phyloP scores from a whole-genome alignment of 2,329 filamentous ascomycete genomes.

The Catunica adiposa region DNA sequence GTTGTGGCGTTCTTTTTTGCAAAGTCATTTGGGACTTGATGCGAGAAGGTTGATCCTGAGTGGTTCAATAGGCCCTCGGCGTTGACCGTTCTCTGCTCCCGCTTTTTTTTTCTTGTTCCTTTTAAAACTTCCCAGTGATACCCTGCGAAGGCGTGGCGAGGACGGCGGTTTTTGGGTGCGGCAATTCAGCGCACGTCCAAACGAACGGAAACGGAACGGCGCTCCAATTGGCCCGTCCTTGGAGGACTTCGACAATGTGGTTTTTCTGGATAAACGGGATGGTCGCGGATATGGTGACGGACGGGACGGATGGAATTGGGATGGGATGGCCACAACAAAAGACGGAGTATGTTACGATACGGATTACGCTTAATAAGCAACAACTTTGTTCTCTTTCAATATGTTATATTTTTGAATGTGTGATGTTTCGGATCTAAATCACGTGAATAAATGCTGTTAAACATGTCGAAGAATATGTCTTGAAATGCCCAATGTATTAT shows the following conservation, averaged over 20 bases:
- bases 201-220: neutral
- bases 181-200: neutral
- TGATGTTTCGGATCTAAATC: neutral
- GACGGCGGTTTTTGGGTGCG: neutral
- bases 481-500: slow-evolving; percentile 1
- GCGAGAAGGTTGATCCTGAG: neutral
- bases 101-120: neutral
- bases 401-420: too few species aligned
- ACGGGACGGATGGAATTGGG: neutral
- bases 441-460: too few species aligned
- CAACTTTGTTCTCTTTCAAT: neutral
- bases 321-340: slow-evolving; percentile 4
- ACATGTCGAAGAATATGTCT: neutral
- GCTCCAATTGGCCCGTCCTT: neutral
- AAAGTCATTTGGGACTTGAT: neutral
- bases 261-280: slow-evolving; percentile 1
- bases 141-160: neutral
- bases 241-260: neutral
- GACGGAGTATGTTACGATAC: slow-evolving; percentile 5
- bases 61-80: neutral
- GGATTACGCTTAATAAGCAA: neutral
- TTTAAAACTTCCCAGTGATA: slow-evolving; percentile 1
- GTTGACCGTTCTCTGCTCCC: neutral
- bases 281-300: neutral
- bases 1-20: slow-evolving; percentile 1